A percentile compares a stretch with the other conserved stretches of the same genome.
Conservation (phyloP, 495 filamentous ascomycete species). For the Amphirosellinia nigrospora region DNA sequence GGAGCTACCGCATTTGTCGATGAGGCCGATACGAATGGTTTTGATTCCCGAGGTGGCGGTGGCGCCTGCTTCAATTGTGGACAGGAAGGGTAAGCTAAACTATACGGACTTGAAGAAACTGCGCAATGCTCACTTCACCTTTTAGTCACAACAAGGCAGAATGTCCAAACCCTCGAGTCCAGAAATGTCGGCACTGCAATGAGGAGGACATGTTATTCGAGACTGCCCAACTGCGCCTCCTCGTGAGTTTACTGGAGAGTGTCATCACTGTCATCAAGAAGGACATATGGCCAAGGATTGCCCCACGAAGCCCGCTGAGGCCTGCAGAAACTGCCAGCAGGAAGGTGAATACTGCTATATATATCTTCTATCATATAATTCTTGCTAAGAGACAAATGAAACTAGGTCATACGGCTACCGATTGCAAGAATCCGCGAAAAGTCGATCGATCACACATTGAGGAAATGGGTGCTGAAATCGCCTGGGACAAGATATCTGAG, state of each 20-base stretch:
- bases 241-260: conserved; percentile 63
- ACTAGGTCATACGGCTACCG: conserved; percentile 66
- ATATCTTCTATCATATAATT: background rate
- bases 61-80: conserved; percentile 82
- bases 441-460: conserved; percentile 67
- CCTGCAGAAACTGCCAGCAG: conserved; percentile 77
- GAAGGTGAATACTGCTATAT: conserved; percentile 60
- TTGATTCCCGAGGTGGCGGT: conserved; percentile 58
- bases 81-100: conserved; percentile 64
- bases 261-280: conserved; percentile 72
- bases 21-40: background rate
- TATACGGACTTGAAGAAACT: background rate
- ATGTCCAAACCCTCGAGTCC: conserved; percentile 50
- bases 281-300: conserved; percentile 74
- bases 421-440: conserved; percentile 74
- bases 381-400: background rate
- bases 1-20: background rate
- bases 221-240: conserved; percentile 65
- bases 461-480: conserved; percentile 65
- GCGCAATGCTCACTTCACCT: conserved; percentile 30
- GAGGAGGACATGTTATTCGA: conserved; percentile 66
- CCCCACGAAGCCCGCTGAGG: conserved; percentile 64
- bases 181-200: conserved; percentile 47
- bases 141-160: conserved; percentile 59
- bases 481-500: conserved; percentile 70